Evolutionary conservation across 805 yeast genomes (phyloP), one percentile per base, ranked within the genome.

Genomic region (Ogataea nakhonphanomensis): DNA sequence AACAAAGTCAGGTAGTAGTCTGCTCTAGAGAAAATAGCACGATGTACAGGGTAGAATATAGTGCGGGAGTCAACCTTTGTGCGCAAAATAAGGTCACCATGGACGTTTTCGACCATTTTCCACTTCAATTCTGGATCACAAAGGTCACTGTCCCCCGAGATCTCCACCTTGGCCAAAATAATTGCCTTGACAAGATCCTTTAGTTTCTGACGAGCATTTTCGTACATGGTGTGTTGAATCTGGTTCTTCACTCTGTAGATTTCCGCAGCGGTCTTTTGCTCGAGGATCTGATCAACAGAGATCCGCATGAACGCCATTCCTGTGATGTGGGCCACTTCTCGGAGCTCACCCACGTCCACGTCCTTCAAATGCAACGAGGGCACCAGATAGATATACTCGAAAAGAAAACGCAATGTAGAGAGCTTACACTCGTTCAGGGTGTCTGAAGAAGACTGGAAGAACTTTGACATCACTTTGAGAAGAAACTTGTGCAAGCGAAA

Each of bases 1-100:
- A 85, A 78, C 81, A 84, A 73, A 2, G 78, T 70, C 37, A 70
- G 75, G 52, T 76, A 85, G 57, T 81, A 84, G 31, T 76, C 82
- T 3, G 84, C 74, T 29, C 89, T 62, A 5, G 71, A 59, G 17
- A 85, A 55, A 35, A 84, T 71, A 0, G 84, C 70, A 30, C 79
- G 66, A 57, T 85, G 85, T 5, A 71, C 78, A 1, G 91, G 90
- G 52, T 77, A 84, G 43, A 67, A 69, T 0, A 58, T 52, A 3
- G 34, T 55, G 30, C 4, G 30, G 23, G 48, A 38, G 17, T 64
- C 53, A 8, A 50, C 34, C 5, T 48, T 46, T 6, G 69, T 67
- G 1, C 68, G 51, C 1, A 79, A 34, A 1, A 76, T 63, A 0
- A 74, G 51, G 58, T 81, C 87, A 0, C 84, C 76, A 30, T 45